Evolutionary conservation across 768 basidiomycete species (phyloP), one percentile per base, ranked within the genome.

Genomic region (Termitomyces sp.): DNA sequence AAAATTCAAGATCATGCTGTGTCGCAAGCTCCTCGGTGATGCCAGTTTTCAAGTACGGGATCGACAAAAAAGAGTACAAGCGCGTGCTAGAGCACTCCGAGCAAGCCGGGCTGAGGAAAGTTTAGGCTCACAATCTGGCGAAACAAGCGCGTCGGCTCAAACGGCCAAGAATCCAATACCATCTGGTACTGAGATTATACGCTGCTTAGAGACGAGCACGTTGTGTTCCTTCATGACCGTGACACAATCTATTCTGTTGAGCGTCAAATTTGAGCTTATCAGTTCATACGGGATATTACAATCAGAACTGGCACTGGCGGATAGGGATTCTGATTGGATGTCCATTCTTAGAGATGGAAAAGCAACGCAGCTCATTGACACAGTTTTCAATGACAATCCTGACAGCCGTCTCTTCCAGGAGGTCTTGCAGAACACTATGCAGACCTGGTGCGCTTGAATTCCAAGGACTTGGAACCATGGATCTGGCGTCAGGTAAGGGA

Each of bases 1-100:
- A 48, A 65, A 64, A 24, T 81, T 82, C 54, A 80, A 80, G 65
- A 57, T 81, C 5, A 61, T 68, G 0, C 61, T 80, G 14, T 81
- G 79, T 61, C 74, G 74, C 46, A 73, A 72, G 59, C 68, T 50
- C 26, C 58, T 67, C 29, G 50, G 31, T 39, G 59, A 63, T 51
- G 43, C 57, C 24, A 39, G 51, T 44, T 37, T 53, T 27, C 26
- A 54, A 7, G 12, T 24, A 22, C 53, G 36, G 10, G 55, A 29
- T 24, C 62, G 46, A 16, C 60, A 60, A n/a, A 61, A 64, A 14
- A 67, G 62, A 55, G 59, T 63, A 37, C 65, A 65, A 52, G 61
- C 61, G 12, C 67, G 67, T 20, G 67, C 61, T 22, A 57, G 68
- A 53, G 65, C 66, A 29, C 47, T 64, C 29, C 61, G 63, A 32